phyloP scores from a whole-genome alignment of 2,329 filamentous ascomycete species.

The Alternaria sp. region DNA sequence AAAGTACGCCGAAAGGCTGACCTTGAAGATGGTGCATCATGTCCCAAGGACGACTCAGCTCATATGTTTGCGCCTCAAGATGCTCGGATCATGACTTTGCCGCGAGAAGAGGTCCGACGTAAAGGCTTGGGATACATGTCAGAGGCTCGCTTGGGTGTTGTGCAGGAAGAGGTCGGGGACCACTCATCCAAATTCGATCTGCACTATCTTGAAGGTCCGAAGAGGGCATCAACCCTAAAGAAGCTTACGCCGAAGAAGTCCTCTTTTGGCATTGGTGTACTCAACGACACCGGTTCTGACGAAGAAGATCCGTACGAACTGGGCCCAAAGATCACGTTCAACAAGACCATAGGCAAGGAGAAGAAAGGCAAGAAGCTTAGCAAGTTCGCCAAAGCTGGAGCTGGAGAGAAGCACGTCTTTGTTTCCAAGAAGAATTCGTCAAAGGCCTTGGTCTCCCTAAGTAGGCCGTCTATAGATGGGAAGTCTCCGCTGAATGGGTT shows the following conservation, averaged over 20 bases:
- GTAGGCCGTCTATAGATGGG: slow-evolving; percentile 81
- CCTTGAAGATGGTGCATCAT: slow-evolving; percentile 62
- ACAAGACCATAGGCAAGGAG: slow-evolving; percentile 78
- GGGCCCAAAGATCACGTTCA: slow-evolving; percentile 89
- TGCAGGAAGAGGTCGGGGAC: slow-evolving; percentile 37
- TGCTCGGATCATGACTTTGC: slow-evolving; percentile 70
- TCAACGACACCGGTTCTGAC: slow-evolving; percentile 94
- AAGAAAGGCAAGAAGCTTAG: slow-evolving; percentile 71
- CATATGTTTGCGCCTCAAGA: slow-evolving; percentile 90
- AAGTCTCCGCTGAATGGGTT: slow-evolving; percentile 83
- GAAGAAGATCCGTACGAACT: slow-evolving; percentile 95
- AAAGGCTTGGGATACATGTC: slow-evolving; percentile 75
- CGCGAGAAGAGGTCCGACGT: slow-evolving; percentile 68
- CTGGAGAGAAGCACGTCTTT: slow-evolving; percentile 76
- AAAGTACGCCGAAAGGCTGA: slow-evolving; percentile 79
- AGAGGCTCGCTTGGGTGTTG: slow-evolving; percentile 61
- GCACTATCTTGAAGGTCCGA: slow-evolving; percentile 36
- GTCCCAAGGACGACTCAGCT: slow-evolving; percentile 50
- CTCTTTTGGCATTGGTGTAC: slow-evolving; percentile 84
- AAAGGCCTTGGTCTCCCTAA: slow-evolving; percentile 55
- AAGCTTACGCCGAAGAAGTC: slow-evolving; percentile 66
- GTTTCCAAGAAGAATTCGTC: slow-evolving; percentile 70
- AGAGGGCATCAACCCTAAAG: slow-evolving; percentile 35
- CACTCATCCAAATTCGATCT: slow-evolving; percentile 26
- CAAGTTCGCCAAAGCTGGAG: slow-evolving; percentile 68